Evolutionary conservation across 2,329 filamentous ascomycete genomes (phyloP).

Genomic region (Ophiostoma sp.): DNA sequence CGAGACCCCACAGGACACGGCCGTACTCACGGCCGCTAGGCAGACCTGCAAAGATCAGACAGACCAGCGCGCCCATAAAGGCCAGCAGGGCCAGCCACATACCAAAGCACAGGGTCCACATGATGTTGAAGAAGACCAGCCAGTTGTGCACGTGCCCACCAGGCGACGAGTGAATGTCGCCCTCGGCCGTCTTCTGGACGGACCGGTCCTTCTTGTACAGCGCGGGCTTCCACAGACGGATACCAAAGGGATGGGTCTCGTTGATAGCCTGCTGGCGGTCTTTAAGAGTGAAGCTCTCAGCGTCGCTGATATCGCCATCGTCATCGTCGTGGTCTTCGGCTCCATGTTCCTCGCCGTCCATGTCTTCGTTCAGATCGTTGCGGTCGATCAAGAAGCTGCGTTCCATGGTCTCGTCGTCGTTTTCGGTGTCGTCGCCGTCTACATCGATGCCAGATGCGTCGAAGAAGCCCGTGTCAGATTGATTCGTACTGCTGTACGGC

Average conservation of each 20-base stretch:
- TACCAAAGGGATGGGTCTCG: slow-evolving; percentile 97
- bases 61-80: slow-evolving; percentile 71
- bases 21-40: slow-evolving; percentile 85
- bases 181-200: slow-evolving; percentile 93
- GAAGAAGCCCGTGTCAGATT: slow-evolving; percentile 12
- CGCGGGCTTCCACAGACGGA: slow-evolving; percentile 97
- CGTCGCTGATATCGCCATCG: slow-evolving; percentile 76
- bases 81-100: slow-evolving; percentile 91
- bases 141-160: slow-evolving; percentile 82
- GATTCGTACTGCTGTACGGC: slow-evolving; percentile 1
- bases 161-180: slow-evolving; percentile 93
- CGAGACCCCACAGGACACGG: slow-evolving; percentile 77
- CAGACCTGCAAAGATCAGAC: slow-evolving; percentile 75
- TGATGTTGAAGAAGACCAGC: slow-evolving; percentile 82
- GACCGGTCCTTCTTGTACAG: slow-evolving; percentile 97
- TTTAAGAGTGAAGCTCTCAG: slow-evolving; percentile 96
- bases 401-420: slow-evolving; percentile 22
- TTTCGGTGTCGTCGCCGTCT: slow-evolving; percentile 8
- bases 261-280: slow-evolving; percentile 98
- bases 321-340: slow-evolving; percentile 59
- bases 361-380: slow-evolving; percentile 36
- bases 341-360: slow-evolving; percentile 41
- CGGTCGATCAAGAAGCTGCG: slow-evolving; percentile 27
- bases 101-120: slow-evolving; percentile 90
- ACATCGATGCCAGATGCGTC: not conserved